A percentile compares a stretch with the other conserved stretches of the same genome.
Evolutionary conservation across 345 rosid genomes (phyloP).

Genomic region (Lepidium aucheri): DNA sequence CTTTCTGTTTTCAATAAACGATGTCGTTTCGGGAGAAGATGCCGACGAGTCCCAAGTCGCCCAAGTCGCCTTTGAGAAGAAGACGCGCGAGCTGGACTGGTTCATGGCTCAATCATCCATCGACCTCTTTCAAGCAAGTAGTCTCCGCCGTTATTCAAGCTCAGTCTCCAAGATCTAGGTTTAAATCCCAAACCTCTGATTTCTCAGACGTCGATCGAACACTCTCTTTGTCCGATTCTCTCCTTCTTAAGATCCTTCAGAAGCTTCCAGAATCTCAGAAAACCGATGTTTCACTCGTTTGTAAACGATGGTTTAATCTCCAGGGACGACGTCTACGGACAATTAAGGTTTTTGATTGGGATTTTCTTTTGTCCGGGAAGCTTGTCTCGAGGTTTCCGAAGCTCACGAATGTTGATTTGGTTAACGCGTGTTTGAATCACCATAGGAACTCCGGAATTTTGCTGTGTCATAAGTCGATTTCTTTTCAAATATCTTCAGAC

Average conservation of each 20-base stretch:
- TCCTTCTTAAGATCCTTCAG: conserved; percentile 60
- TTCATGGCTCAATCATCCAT: conserved; percentile 45
- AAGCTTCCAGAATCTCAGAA: conserved; percentile 49
- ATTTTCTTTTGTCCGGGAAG: conserved; percentile 62
- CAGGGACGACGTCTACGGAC: conserved; percentile 62
- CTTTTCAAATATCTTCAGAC: conserved; percentile 34
- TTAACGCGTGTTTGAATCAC: conserved; percentile 40
- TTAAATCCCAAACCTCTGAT: conserved; percentile 33
- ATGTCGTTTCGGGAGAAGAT: conserved; percentile 50
- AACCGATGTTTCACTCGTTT: conserved; percentile 45
- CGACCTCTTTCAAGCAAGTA: conserved; percentile 47
- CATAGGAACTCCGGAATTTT: conserved; percentile 44
- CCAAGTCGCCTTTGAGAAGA: conserved; percentile 40
- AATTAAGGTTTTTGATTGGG: conserved; percentile 56
- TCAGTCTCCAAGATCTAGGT: conserved; percentile 30
- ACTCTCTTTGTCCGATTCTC: conserved; percentile 57
- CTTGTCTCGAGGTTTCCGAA: conserved; percentile 58
- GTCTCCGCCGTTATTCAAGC: conserved; percentile 47
- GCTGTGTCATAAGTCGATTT: conserved; percentile 33
- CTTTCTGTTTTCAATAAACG: background rate
- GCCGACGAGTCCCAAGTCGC: conserved; percentile 35
- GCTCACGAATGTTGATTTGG: conserved; percentile 47
- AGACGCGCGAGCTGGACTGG: conserved; percentile 47
- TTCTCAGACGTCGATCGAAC: conserved; percentile 53
- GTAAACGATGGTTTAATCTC: conserved; percentile 79